A percentile compares a stretch with the other conserved stretches of the same genome.
Conservation (phyloP, 768 basidiomycete genomes). For the Kondoa subrosea region DNA sequence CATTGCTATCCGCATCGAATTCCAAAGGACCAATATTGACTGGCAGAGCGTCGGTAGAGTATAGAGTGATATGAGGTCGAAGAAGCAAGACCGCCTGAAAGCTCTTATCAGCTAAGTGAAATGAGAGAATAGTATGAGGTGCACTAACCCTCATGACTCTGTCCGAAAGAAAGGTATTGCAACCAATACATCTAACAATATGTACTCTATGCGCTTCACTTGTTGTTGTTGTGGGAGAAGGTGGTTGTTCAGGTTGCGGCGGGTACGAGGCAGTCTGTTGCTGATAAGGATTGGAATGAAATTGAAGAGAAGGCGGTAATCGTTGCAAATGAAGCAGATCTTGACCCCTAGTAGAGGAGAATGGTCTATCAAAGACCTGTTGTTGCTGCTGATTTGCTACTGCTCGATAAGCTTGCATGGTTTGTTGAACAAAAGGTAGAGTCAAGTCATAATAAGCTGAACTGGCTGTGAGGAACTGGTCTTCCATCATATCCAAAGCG, state of each 20-base stretch:
- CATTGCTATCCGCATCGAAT: constrained; percentile 30
- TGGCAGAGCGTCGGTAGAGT: constrained; percentile 64
- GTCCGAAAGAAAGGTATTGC: constrained; percentile 59
- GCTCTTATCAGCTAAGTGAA: constrained; percentile 5
- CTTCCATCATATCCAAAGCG: no score
- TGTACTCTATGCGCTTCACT: constrained; percentile 39
- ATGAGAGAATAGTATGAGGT: neutral
- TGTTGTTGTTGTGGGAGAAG: neutral
- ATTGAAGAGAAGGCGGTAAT: neutral
- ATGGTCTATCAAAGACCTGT: no score
- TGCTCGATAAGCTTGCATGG: no score
- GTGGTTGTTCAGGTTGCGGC: neutral
- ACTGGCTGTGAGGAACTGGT: no score
- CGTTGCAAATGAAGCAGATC: no score
- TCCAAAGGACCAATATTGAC: constrained; percentile 37
- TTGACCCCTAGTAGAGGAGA: no score
- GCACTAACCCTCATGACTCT: constrained; percentile 61
- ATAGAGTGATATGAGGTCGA: constrained; percentile 62
- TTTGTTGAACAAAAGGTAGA: no score
- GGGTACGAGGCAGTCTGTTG: neutral
- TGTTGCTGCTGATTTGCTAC: no score
- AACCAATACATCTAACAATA: constrained; percentile 60
- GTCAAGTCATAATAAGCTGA: no score
- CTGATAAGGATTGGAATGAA: neutral
- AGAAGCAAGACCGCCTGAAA: constrained; percentile 62